Evolutionary conservation across 164 flowering plant genomes (phyloP), one percentile per base, ranked within the genome.

Genomic region (Annona squamosa): DNA sequence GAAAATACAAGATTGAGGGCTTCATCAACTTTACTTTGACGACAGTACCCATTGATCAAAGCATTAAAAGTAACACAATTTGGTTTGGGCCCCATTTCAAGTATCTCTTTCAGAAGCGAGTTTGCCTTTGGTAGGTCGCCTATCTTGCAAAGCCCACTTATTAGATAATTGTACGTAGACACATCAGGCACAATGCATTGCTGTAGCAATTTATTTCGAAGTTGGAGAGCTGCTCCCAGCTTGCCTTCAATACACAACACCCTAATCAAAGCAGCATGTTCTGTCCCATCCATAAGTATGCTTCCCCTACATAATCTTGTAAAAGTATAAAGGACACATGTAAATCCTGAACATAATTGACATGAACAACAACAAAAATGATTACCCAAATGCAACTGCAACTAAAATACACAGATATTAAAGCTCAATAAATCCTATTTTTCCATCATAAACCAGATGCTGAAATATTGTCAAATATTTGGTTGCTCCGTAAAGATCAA

Each of bases 41-140:
- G 83, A 77, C 92, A 90, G 68, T 82, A 86, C 48, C 90, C 95
- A 72, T 76, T 84, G 67, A 92, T 89, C 48, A 88, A 79, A 68
- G 87, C 84, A 79, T 87, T 92, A 73, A 81, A 90, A 4, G 97
- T 86, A 10, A 84, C 84, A 74, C 87, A 77, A 77, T 85, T 88
- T 10, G 95, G 97, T 67, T 74, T 67, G 5, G 85, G 87, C 18
- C 97, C 95, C 6, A 71, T 65, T 81, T 79, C 80, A 57, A 76
- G 67, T 91, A 90, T 90, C 77, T 88, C 89, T 72, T 79, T 74
- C 42, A 88, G 46, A 74, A 90, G 84, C 69, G 76, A 73, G 76
- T 84, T 83, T n/a, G 92, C 95, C 79, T 71, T 85, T 74, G 82
- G 85, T 78, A 89, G 47, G 48, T 82, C 67, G 65, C 95, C 89